Percentiles rank a stretch among this genome's conserved stretches.
Conservation (phyloP, 106 monocot genomes). For the Phalaenopsis aphrodite region DNA sequence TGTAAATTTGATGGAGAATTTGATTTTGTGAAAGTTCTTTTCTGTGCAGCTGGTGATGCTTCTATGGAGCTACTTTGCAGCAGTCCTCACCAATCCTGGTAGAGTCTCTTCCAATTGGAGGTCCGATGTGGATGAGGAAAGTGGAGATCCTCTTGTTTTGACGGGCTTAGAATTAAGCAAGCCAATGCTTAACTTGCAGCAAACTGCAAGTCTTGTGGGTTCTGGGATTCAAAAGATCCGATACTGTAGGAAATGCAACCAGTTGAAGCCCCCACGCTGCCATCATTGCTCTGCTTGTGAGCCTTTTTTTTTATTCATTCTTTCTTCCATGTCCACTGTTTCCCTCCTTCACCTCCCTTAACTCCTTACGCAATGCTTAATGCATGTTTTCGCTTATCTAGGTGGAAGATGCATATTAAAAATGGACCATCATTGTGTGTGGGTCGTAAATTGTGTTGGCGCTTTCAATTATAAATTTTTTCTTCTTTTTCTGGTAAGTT, state of each 20-base stretch:
- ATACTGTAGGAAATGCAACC: constrained; percentile 53
- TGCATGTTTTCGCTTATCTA: constrained; percentile 8
- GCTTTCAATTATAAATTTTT: constrained; percentile 66
- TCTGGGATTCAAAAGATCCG: constrained; percentile 19
- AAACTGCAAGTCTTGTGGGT: constrained; percentile 21
- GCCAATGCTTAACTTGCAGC: constrained; percentile 23
- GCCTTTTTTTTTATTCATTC: neutral
- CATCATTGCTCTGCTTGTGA: constrained; percentile 65
- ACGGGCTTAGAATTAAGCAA: constrained; percentile 21
- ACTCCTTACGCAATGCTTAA: too few species aligned
- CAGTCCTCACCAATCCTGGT: constrained; percentile 50
- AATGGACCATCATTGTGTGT: constrained; percentile 69
- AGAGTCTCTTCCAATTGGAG: constrained; percentile 48
- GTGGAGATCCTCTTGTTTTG: constrained; percentile 29
- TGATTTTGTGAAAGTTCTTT: neutral
- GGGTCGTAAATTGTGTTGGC: constrained; percentile 69
- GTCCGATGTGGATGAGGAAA: constrained; percentile 41
- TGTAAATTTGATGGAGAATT: neutral
- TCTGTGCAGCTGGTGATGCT: constrained; percentile 40
- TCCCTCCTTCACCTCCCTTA: too few species aligned
- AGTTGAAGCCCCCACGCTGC: constrained; percentile 51
- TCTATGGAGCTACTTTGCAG: constrained; percentile 59
- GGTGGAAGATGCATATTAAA: constrained; percentile 61
- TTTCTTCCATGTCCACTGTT: neutral
- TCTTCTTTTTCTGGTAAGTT: constrained; percentile 61